Base-by-base conservation (phyloP, 805 yeast genomes). In the Saturnispora bothae region DNA sequence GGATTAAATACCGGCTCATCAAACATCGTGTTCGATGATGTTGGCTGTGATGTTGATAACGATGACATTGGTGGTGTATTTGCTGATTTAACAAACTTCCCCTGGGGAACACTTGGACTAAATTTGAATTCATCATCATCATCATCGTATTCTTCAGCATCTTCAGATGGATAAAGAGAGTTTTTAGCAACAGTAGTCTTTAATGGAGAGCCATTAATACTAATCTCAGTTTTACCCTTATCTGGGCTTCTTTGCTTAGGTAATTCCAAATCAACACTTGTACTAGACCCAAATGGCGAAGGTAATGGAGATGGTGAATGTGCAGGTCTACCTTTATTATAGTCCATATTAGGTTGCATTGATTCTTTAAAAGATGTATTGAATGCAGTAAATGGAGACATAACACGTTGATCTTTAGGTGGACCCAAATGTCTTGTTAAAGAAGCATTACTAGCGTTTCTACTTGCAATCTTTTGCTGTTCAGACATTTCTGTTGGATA, bases 361-460 rank as follows among this genome's bases (percentile, higher is more conserved):
- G 61, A 48, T 20, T 47, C 48, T 16, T 48, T 51, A 39, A 50
- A 55, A 27, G 57, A 51, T 10, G 47, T 47, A 36, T 59, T 53
- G 49, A 59, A 60, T 20, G 53, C 61, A 3, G 63, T 50, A 42
- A 57, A 59, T 30, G 66, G 65, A 1, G 65, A 61, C 19, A 59
- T 34, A 7, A 47, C 48, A 31, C 63, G 41, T 15, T 46, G 46
- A 9, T 34, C 31, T 2, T 8, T 20, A 16, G 14, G 13, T 33
- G 21, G 12, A 19, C 23, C 17, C 28, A 31, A 8, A 16, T 4
- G 15, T 3, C 19, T 32, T 15, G 43, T 41, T 4, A 27, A 34
- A 12, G 26, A 16, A 4, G 23, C 27, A 33, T 41, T 16, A 16
- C 28, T 42, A 3, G 40, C 43, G 18, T 42, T 39, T 3, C 33